Conservation (phyloP, 129 eudicot species). For the Ambrosia trifida region DNA sequence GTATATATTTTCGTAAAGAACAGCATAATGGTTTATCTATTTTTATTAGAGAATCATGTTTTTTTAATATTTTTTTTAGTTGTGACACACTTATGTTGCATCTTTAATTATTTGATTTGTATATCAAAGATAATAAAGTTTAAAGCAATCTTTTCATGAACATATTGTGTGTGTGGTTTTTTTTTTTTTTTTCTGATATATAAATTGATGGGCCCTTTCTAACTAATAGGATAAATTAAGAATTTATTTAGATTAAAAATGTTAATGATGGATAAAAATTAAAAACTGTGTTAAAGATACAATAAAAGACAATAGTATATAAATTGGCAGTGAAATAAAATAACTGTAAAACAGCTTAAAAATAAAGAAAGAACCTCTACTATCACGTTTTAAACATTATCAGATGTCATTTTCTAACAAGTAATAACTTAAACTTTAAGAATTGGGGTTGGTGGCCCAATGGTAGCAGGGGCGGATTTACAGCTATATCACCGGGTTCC, state of each 20-base stretch:
- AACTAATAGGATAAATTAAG: not conserved
- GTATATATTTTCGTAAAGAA: not conserved
- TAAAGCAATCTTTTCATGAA: slow-evolving; percentile 34
- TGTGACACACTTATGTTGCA: slow-evolving; percentile 35
- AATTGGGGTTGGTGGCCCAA: too few relatives aligned
- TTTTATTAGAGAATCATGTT: not conserved
- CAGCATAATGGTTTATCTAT: not conserved
- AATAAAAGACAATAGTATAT: not conserved
- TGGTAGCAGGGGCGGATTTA: too few relatives aligned
- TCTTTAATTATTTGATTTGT: slow-evolving; percentile 1
- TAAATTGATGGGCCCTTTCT: not conserved
- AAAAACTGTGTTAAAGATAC: not conserved
- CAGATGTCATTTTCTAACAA: too few relatives aligned
- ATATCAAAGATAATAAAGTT: slow-evolving; percentile 26
- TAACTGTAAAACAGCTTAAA: not conserved
- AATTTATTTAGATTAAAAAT: not conserved
- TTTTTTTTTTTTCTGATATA: not conserved
- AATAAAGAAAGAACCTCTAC: too few relatives aligned
- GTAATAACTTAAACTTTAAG: too few relatives aligned
- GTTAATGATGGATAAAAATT: not conserved
- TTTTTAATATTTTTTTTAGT: slow-evolving; percentile 25
- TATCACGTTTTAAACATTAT: too few relatives aligned
- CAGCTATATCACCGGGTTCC: too few relatives aligned
- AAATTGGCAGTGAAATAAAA: not conserved
- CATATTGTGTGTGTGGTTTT: not conserved